Evolutionary conservation across 139 green algal genomes (phyloP).

Genomic region (Spirogloea muscicola): DNA sequence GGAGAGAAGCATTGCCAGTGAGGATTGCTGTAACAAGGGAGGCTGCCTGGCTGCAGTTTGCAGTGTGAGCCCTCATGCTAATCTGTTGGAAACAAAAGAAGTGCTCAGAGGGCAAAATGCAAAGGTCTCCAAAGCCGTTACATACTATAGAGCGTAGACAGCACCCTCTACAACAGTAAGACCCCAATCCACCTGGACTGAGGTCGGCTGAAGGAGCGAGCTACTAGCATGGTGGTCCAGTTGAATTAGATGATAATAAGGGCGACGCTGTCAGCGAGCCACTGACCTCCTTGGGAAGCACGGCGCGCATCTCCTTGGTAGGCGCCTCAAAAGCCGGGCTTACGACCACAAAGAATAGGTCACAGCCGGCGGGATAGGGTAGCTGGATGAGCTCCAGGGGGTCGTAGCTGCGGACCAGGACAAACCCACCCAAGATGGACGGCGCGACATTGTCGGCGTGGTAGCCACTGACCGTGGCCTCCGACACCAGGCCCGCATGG

Average conservation of each 20-base stretch:
- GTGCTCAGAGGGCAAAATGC: no score
- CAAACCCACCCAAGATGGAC: constrained; percentile 86
- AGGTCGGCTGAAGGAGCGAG: no score
- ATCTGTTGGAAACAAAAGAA: no score
- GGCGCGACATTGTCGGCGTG: constrained; percentile 96
- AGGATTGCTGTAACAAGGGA: constrained; percentile 82
- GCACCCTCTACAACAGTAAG: no score
- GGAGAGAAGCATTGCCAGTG: constrained; percentile 62
- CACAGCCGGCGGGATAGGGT: background rate
- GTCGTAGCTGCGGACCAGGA: constrained; percentile 75
- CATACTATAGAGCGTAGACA: no score
- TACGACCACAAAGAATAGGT: constrained; percentile 79
- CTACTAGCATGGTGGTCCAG: no score
- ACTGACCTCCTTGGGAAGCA: constrained; percentile 75
- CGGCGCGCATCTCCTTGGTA: constrained; percentile 88
- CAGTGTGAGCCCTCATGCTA: constrained; percentile 75
- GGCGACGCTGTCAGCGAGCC: no score
- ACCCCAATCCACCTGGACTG: no score
- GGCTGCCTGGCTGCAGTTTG: constrained; percentile 82
- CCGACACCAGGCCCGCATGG: constrained; percentile 70
- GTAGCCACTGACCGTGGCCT: constrained; percentile 89
- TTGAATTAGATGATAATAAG: no score
- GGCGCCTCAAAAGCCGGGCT: constrained; percentile 92
- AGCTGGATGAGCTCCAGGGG: constrained; percentile 69
- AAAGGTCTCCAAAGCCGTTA: no score